Evolutionary conservation across 192 early-diverging fungal genomes (phyloP).

Genomic region (Paraglomus occultum): DNA sequence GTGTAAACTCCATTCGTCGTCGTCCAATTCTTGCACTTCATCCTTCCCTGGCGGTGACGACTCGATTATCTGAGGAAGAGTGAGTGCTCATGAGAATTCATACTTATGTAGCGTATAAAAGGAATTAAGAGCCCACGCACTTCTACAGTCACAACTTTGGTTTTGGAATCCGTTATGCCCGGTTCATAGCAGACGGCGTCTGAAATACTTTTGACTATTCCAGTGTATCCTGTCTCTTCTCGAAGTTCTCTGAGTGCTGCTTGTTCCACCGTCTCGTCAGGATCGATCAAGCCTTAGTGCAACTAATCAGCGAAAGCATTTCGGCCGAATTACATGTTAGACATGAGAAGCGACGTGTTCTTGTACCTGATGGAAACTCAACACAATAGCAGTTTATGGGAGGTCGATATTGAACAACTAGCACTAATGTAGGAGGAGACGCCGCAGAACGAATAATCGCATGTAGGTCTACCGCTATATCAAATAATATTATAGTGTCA

Average conservation of each 20-base stretch:
- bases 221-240: slow-evolving; percentile 49
- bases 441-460: slow-evolving; percentile 32
- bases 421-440: slow-evolving; percentile 33
- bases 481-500: neutral
- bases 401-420: slow-evolving; percentile 50
- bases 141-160: slow-evolving; percentile 40
- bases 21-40: slow-evolving; percentile 35
- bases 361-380: slow-evolving; percentile 48
- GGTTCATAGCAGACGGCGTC: slow-evolving; percentile 49
- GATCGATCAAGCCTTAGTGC: slow-evolving; percentile 40
- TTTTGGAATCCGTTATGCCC: slow-evolving; percentile 47
- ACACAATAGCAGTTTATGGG: slow-evolving; percentile 40
- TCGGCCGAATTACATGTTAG: neutral
- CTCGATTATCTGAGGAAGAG: no score
- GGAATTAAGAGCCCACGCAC: slow-evolving; percentile 9
- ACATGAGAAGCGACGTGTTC: neutral
- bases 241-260: slow-evolving; percentile 46
- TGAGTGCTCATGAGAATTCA: neutral
- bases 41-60: no score
- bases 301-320: neutral
- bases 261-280: slow-evolving; percentile 33
- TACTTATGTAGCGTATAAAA: neutral
- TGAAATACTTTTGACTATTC: slow-evolving; percentile 28
- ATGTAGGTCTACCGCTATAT: slow-evolving; percentile 47
- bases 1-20: slow-evolving; percentile 55